phyloP scores from a whole-genome alignment of 2,329 filamentous ascomycete species.

The Monilinia fructicola region DNA sequence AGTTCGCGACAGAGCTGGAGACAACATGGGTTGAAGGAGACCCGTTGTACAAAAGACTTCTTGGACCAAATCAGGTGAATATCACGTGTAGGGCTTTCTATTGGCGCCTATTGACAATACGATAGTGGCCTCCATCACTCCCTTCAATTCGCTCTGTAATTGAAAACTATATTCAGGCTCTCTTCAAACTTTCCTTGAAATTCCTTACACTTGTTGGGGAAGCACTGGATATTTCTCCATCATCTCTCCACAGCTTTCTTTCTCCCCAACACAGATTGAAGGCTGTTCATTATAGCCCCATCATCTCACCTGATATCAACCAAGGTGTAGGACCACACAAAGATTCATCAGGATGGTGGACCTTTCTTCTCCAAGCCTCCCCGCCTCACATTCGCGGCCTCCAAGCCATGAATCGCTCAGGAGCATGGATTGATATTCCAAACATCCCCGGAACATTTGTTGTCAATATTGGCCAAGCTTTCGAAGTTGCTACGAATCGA shows the following conservation, averaged over 20 bases:
- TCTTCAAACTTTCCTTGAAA: conserved; percentile 6
- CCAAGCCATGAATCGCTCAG: conserved; percentile 22
- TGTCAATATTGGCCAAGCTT: conserved; percentile 21
- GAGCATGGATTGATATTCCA: conserved; percentile 20
- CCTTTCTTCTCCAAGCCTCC: conserved; percentile 20
- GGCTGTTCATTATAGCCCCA: conserved; percentile 16
- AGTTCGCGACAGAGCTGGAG: conserved; percentile 20
- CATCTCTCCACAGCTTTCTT: conserved; percentile 14
- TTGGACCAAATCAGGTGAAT: conserved; percentile 20
- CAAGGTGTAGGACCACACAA: conserved; percentile 22
- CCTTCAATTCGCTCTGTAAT: conserved; percentile 7
- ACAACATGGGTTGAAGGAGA: conserved; percentile 18
- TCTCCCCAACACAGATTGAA: conserved; percentile 22
- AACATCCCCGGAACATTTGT: conserved; percentile 21
- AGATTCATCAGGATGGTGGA: conserved; percentile 24
- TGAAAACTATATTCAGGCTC: conserved; percentile 8
- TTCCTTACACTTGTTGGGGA: conserved; percentile 18
- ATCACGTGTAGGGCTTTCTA: neutral
- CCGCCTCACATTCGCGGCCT: conserved; percentile 20
- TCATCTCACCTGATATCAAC: neutral
- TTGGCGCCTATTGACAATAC: neutral
- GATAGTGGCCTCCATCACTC: conserved; percentile 15
- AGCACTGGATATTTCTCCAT: conserved; percentile 16
- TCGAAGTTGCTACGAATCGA: conserved; percentile 21
- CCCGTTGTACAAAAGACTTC: conserved; percentile 15